These are phyloP conservation scores for Leptosphaerulina australis DNA, from an alignment of 2,329 filamentous ascomycete genomes.

Conservation along the genomic window DNA sequence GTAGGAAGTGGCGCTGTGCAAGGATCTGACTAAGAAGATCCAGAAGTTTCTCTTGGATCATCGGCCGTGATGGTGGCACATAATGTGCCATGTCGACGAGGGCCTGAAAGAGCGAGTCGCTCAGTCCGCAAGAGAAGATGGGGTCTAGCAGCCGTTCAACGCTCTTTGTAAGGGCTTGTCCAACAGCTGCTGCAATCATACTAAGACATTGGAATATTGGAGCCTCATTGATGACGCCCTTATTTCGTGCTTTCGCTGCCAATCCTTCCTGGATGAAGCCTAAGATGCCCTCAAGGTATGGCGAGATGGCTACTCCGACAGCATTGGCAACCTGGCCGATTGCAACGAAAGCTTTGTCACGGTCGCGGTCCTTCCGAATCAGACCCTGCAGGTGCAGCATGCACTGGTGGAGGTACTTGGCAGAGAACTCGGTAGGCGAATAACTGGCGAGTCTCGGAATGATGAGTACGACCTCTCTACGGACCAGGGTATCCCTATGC, in stretches of 20 bases:
- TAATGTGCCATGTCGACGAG: conserved; percentile 99
- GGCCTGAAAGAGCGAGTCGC: conserved; percentile 90
- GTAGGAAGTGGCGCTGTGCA: conserved; percentile 89
- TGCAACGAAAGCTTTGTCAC: conserved; percentile 93
- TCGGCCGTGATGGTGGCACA: conserved; percentile 90
- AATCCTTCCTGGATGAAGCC: conserved; percentile 92
- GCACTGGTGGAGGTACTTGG: conserved; percentile 87
- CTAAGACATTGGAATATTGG: conserved; percentile 98
- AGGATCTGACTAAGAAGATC: conserved; percentile 95
- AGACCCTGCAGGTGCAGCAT: conserved; percentile 96
- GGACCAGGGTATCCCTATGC: conserved; percentile 84
- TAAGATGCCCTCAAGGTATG: conserved; percentile 92
- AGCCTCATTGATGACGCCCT: conserved; percentile 62
- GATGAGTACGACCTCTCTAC: conserved; percentile 85
- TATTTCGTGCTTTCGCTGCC: conserved; percentile 74
- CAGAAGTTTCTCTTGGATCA: conserved; percentile 89
- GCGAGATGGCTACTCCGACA: conserved; percentile 91
- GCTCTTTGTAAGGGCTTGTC: conserved; percentile 96
- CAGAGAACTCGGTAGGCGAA: conserved; percentile 86
- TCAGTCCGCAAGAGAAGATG: conserved; percentile 95
- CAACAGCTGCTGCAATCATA: conserved; percentile 91
- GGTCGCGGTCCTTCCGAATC: conserved; percentile 86
- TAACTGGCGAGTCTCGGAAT: conserved; percentile 94
- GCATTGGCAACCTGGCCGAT: conserved; percentile 97
- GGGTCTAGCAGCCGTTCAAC: conserved; percentile 95